Percentiles rank a stretch among this genome's conserved stretches.
Evolutionary conservation across 2,329 filamentous ascomycete species (phyloP).

Genomic region (Xylariaceae sp.): DNA sequence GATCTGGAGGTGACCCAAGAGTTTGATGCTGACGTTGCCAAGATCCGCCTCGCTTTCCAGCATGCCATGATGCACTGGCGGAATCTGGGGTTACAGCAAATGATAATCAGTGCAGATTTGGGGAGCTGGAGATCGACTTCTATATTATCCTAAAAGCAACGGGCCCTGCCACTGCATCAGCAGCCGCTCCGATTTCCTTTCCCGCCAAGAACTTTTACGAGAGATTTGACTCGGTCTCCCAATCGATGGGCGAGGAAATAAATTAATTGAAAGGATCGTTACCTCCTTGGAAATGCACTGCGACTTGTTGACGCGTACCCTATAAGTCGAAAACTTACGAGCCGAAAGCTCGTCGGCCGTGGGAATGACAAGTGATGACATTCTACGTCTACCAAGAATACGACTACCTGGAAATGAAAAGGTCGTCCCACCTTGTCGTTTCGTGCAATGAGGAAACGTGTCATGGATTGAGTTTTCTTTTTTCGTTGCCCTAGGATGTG

Average conservation of each 20-base stretch:
- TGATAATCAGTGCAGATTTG: slow-evolving; percentile 4
- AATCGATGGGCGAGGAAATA: slow-evolving; percentile 15
- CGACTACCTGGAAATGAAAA: no score
- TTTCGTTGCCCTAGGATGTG: no score
- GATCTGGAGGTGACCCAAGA: slow-evolving; percentile 12
- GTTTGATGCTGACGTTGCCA: slow-evolving; percentile 17
- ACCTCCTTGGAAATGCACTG: slow-evolving; percentile 18
- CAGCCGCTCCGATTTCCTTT: slow-evolving; percentile 9
- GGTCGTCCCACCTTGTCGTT: no score
- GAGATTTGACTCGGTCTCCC: slow-evolving; percentile 7
- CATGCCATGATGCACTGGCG: slow-evolving; percentile 14
- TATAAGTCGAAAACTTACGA: no score
- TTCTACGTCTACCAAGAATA: no score
- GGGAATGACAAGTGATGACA: no score
- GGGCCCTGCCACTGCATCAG: slow-evolving; percentile 23
- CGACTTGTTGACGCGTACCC: slow-evolving; percentile 5
- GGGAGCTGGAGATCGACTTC: slow-evolving; percentile 21
- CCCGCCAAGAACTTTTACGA: slow-evolving; percentile 12
- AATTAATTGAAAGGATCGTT: slow-evolving; percentile 31
- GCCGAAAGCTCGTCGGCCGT: no score
- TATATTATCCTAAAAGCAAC: slow-evolving; percentile 30
- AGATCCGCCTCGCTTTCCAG: slow-evolving; percentile 28
- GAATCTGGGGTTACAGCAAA: slow-evolving; percentile 14
- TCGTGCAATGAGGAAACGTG: neutral
- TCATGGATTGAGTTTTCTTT: neutral